Base-by-base conservation (phyloP, 2,329 filamentous ascomycete species). In the Plectosphaerella plurivora region DNA sequence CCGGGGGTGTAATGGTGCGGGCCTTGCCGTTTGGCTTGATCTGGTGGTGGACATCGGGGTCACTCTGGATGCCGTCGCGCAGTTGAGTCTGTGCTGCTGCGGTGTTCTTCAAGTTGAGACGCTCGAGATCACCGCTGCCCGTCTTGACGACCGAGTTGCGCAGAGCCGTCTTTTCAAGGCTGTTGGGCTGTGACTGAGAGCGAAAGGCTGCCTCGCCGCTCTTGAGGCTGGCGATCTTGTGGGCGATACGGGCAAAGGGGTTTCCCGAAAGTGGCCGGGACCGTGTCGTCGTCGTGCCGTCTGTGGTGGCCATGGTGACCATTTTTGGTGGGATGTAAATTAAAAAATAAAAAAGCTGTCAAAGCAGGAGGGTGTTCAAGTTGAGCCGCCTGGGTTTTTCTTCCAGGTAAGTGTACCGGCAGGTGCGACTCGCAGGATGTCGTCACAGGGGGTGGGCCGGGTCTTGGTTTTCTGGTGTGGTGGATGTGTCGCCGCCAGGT, bases 61-160 rank as follows among this genome's bases (percentile, higher is more conserved):
- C 39, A 15, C 48, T 50, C 16, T n/a, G 16, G 24, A 35, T 33
- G 15, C 48, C 48, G 18, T 50, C 24, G 48, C 48, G 48, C n/a
- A 50, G 22, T n/a, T 18, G 41, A 7, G 4, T 2, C 41, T 44
- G 41, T 14, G 15, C 28, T 14, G 15, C 28, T 8, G 28, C n/a
- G 41, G 16, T 3, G 28, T 49, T 47, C 51, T 57, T 61, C 46
- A 53, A n/a, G n/a, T n/a, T n/a, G n/a, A n/a, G 53, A 22, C 66
- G 61, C 50, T 68, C 66, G 52, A 67, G 56, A 22, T 57, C 63
- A 54, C 65, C 65, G 51, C 70, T 68, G 53, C 64, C 63, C 60
- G 70, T 62, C 15, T 51, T 64, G 47, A 61, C 57, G 42, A 59
- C 54, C 2, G 59, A 57, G 47, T 57, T 54, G 49, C 55, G 53